Percentiles rank a stretch among this genome's conserved stretches.
Evolutionary conservation across 106 monocot species (phyloP).

Genomic region (Alisma plantagoaquatica): DNA sequence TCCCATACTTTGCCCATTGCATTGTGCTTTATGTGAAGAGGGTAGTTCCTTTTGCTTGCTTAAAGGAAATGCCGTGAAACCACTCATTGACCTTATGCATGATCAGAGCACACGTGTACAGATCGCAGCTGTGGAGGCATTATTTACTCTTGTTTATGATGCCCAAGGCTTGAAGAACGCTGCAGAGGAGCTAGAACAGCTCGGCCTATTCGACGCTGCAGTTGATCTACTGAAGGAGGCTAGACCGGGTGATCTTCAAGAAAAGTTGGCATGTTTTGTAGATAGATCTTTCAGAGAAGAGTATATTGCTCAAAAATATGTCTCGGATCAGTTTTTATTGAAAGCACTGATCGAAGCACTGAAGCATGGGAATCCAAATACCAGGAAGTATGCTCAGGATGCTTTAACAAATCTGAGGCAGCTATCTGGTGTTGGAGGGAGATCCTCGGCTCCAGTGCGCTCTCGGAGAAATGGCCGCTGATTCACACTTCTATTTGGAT

Average conservation of each 20-base stretch:
- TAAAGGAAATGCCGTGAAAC: constrained; percentile 29
- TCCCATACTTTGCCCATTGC: constrained; percentile 22
- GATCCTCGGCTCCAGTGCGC: no score
- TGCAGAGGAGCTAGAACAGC: constrained; percentile 10
- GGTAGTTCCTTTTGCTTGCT: constrained; percentile 35
- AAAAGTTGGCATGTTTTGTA: constrained; percentile 24
- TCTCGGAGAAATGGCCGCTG: no score
- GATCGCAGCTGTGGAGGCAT: constrained; percentile 41
- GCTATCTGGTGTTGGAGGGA: constrained; percentile 41
- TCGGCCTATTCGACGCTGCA: constrained; percentile 26
- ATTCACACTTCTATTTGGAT: no score
- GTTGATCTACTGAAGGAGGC: constrained; percentile 21
- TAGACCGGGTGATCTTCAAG: constrained; percentile 37
- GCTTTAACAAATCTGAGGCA: constrained; percentile 32
- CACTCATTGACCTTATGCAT: constrained; percentile 29
- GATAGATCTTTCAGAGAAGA: constrained; percentile 29
- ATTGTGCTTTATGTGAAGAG: constrained; percentile 16
- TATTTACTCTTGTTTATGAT: constrained; percentile 22
- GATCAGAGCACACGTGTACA: constrained; percentile 30
- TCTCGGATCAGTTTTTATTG: constrained; percentile 24
- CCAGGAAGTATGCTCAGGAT: constrained; percentile 32
- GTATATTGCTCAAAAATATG: constrained; percentile 14
- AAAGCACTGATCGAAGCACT: constrained; percentile 40
- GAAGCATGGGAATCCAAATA: constrained; percentile 25
- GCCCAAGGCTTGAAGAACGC: constrained; percentile 21